Conservation (phyloP, 1,284 basidiomycete species). For the Golubevia pallescens region DNA sequence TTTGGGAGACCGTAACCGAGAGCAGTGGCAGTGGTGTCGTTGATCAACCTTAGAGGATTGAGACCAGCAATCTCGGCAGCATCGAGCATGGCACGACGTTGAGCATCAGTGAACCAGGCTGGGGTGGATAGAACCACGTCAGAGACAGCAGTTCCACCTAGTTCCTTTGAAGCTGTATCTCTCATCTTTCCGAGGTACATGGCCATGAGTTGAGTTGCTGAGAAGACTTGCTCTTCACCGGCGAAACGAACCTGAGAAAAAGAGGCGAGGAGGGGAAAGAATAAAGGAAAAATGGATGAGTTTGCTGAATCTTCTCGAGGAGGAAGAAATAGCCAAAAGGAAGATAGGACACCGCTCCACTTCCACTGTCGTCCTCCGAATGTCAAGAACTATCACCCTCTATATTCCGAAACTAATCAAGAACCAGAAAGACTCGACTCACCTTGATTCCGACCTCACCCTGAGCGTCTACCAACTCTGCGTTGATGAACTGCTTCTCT, state of each 20-base stretch:
- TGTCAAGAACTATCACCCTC: background rate
- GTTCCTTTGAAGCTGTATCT: conserved; percentile 56
- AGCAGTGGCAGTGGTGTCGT: conserved; percentile 62
- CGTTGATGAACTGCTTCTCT: conserved; percentile 61
- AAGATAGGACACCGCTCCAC: no score
- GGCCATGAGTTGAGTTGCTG: conserved; percentile 61
- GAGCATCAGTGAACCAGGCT: conserved; percentile 60
- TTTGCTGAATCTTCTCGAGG: background rate
- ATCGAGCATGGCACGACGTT: conserved; percentile 58
- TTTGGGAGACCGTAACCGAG: conserved; percentile 64
- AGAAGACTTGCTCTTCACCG: conserved; percentile 55
- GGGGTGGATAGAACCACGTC: conserved; percentile 62
- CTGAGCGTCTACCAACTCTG: conserved; percentile 58
- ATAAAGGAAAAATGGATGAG: background rate
- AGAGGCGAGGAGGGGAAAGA: background rate
- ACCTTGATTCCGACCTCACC: conserved; percentile 61
- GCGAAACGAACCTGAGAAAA: conserved; percentile 38
- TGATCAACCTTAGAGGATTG: conserved; percentile 60
- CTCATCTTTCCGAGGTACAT: conserved; percentile 62
- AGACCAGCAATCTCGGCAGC: conserved; percentile 61
- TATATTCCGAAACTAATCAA: background rate
- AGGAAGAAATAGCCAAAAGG: background rate
- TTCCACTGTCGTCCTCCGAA: background rate
- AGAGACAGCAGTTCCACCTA: conserved; percentile 52
- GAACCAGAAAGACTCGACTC: background rate